Evolutionary conservation across 169 alveolate genomes (phyloP).

Genomic region (Toxoplasma gondii): DNA sequence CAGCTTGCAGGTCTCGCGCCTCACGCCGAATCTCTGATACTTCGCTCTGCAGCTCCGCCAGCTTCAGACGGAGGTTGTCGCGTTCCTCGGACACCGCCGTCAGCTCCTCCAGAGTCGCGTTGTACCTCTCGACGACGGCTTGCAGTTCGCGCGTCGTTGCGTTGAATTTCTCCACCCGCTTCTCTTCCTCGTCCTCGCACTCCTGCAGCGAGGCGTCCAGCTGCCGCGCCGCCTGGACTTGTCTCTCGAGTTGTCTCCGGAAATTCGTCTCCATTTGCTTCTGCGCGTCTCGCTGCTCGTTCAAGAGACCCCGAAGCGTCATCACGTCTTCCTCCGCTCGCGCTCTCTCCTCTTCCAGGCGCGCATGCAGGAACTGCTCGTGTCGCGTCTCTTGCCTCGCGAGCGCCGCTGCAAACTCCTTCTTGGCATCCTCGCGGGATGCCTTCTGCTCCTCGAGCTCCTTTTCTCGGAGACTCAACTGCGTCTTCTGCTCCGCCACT

Average conservation of each 20-base stretch:
- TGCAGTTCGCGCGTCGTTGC: not conserved
- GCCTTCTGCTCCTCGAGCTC: not conserved
- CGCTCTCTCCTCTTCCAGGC: not conserved
- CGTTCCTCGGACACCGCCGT: not conserved
- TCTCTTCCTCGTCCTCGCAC: not conserved
- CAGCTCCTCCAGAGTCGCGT: not conserved
- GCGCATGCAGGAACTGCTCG: not conserved
- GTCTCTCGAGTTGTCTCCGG: slow-evolving; percentile 18
- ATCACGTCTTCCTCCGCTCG: not conserved
- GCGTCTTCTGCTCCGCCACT: not conserved
- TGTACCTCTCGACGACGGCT: not conserved
- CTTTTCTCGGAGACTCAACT: not conserved
- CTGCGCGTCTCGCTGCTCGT: not conserved
- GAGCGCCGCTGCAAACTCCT: not conserved
- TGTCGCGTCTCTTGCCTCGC: not conserved
- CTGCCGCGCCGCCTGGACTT: not conserved
- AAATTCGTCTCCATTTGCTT: not conserved
- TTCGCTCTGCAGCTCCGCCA: slow-evolving; percentile 3
- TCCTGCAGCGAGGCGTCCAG: not conserved
- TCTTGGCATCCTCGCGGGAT: not conserved
- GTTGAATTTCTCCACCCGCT: not conserved
- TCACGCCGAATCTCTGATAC: not conserved
- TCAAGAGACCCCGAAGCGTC: not conserved
- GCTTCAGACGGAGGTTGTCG: not conserved
- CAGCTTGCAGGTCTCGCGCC: not conserved